Evolutionary conservation across 805 yeast species (phyloP).

Genomic region (Kluyveromyces lactis): DNA sequence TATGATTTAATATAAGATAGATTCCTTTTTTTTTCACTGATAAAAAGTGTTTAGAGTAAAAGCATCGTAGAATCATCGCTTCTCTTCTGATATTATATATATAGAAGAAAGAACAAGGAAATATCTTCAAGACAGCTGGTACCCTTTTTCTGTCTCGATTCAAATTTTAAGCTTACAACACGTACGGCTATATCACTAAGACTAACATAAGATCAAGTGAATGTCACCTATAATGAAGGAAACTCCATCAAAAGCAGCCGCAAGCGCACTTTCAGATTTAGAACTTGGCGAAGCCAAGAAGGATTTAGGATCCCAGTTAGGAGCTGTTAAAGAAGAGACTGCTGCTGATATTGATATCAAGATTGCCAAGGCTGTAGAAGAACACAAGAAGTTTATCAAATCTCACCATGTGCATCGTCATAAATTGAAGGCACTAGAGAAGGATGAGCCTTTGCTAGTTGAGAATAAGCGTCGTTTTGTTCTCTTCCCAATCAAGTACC

Average conservation of each 20-base stretch:
- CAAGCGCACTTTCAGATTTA: constrained; percentile 45
- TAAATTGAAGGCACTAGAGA: constrained; percentile 62
- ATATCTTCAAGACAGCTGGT: too few relatives aligned
- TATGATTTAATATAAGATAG: too few relatives aligned
- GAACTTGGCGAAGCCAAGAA: constrained; percentile 38
- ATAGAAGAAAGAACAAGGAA: too few relatives aligned
- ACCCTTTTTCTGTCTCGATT: too few relatives aligned
- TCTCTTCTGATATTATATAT: too few relatives aligned
- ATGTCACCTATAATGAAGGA: constrained; percentile 37
- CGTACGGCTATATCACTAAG: too few relatives aligned
- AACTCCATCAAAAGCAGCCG: constrained; percentile 66
- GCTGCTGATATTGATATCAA: constrained; percentile 18
- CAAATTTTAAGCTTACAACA: too few relatives aligned
- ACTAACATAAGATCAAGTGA: too few relatives aligned
- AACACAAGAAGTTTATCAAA: constrained; percentile 49
- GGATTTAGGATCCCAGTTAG: constrained; percentile 36
- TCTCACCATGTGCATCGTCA: constrained; percentile 67
- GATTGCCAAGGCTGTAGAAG: constrained; percentile 27
- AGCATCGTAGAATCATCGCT: too few relatives aligned
- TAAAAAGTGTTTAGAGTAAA: too few relatives aligned
- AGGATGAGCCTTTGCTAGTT: constrained; percentile 77
- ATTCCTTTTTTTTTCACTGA: too few relatives aligned
- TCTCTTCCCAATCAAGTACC: constrained; percentile 91
- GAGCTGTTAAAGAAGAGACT: constrained; percentile 31
- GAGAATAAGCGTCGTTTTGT: constrained; percentile 89